phyloP scores from a whole-genome alignment of 352 stramenopile genomes.

The Phytophthora uliginosa region DNA sequence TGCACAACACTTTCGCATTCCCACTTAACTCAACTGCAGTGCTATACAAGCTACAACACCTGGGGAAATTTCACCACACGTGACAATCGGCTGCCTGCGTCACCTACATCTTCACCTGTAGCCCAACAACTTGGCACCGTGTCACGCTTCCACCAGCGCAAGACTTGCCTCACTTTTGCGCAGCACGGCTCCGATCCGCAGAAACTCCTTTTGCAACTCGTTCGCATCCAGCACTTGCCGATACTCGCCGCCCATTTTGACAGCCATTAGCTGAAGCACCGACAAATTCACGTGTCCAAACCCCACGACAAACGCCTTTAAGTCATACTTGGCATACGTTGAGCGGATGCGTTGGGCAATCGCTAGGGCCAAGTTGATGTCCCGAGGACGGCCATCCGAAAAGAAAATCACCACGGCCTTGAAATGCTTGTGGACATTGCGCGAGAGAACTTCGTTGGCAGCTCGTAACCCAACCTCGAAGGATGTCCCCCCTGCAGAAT shows the following conservation, averaged over 20 bases:
- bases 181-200: constrained; percentile 40
- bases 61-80: no score
- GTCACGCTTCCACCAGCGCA: constrained; percentile 20
- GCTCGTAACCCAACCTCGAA: constrained; percentile 48
- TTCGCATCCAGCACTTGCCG: constrained; percentile 33
- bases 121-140: no score
- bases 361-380: constrained; percentile 40
- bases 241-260: constrained; percentile 63
- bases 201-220: constrained; percentile 42
- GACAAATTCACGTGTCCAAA: constrained; percentile 69
- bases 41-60: no score
- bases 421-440: constrained; percentile 58
- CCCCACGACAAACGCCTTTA: constrained; percentile 70
- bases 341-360: constrained; percentile 54
- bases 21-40: no score
- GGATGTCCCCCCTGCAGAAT: constrained; percentile 44
- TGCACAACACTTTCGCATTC: no score
- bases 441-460: constrained; percentile 70
- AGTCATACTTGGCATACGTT: constrained; percentile 62
- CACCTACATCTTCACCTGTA: no score
- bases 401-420: constrained; percentile 49
- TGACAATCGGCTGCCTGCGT: no score
- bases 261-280: constrained; percentile 55
- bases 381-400: constrained; percentile 55
- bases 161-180: constrained; percentile 39